phyloP scores from a whole-genome alignment of 257 asterid genomes.

The Nicotiana benthamiana region DNA sequence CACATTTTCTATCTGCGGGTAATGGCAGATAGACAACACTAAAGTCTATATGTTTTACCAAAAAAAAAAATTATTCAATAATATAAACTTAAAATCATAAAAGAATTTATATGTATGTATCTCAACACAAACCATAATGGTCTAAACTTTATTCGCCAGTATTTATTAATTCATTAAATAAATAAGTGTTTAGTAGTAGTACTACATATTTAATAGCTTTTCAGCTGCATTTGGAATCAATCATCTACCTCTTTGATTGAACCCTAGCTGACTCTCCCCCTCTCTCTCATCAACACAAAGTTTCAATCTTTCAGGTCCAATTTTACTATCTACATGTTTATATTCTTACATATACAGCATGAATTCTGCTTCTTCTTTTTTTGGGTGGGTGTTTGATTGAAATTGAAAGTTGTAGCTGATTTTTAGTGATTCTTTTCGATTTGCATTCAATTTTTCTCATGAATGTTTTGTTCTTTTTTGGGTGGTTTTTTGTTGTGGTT shows the following conservation, averaged over 20 bases:
- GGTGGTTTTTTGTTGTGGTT: background rate
- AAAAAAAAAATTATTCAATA: too few species aligned
- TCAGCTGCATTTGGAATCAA: background rate
- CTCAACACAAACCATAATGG: too few species aligned
- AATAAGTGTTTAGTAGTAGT: too few species aligned
- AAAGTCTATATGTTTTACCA: too few species aligned
- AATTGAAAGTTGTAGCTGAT: background rate
- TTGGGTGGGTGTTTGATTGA: background rate
- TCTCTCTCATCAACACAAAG: background rate
- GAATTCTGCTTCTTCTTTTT: background rate
- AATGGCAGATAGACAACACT: too few species aligned
- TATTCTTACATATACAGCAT: background rate
- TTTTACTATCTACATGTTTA: background rate
- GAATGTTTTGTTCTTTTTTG: background rate
- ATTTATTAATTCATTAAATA: background rate
- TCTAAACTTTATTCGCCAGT: background rate
- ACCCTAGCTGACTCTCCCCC: constrained; percentile 13
- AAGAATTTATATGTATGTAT: too few species aligned
- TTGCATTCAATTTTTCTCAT: background rate
- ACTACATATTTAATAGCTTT: too few species aligned
- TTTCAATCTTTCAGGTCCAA: constrained; percentile 1
- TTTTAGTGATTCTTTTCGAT: background rate
- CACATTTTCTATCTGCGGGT: too few species aligned
- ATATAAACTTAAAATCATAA: too few species aligned
- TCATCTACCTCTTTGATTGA: constrained; percentile 5